Percentiles rank a stretch among this genome's conserved stretches.
These are phyloP conservation scores for Quercus suber DNA, from an alignment of 306 rosid genomes.

Conservation along the genomic window DNA sequence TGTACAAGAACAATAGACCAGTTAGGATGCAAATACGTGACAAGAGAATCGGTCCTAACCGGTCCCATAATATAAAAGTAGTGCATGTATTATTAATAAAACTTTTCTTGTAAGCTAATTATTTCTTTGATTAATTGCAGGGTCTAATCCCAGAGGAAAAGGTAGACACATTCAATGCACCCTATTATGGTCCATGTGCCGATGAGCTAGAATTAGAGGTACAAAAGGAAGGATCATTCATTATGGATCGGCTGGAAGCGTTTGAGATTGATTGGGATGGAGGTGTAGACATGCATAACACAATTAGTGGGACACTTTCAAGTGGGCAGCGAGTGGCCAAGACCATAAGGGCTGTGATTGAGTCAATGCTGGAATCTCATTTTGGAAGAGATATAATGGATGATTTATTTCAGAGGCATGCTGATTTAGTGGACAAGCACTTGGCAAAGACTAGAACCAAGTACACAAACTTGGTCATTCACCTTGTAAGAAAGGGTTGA, in stretches of 20 bases:
- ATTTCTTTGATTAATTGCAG: constrained; percentile 14
- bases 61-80: too few relatives aligned
- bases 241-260: constrained; percentile 30
- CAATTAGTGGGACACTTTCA: neutral
- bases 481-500: constrained; percentile 36
- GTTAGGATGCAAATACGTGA: too few relatives aligned
- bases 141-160: constrained; percentile 58
- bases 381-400: constrained; percentile 58
- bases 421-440: constrained; percentile 34
- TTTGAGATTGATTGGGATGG: constrained; percentile 64
- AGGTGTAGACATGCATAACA: neutral
- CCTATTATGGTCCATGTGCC: constrained; percentile 67
- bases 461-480: constrained; percentile 50
- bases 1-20: too few relatives aligned
- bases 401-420: constrained; percentile 38
- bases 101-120: neutral
- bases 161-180: constrained; percentile 72
- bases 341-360: constrained; percentile 64
- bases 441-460: constrained; percentile 35
- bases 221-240: constrained; percentile 65
- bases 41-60: too few relatives aligned
- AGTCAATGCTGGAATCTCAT: constrained; percentile 64
- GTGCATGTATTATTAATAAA: too few relatives aligned
- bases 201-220: constrained; percentile 47
- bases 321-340: constrained; percentile 51